Base-by-base conservation (phyloP, 805 yeast species). In the Teunomyces lycoperdinae region DNA sequence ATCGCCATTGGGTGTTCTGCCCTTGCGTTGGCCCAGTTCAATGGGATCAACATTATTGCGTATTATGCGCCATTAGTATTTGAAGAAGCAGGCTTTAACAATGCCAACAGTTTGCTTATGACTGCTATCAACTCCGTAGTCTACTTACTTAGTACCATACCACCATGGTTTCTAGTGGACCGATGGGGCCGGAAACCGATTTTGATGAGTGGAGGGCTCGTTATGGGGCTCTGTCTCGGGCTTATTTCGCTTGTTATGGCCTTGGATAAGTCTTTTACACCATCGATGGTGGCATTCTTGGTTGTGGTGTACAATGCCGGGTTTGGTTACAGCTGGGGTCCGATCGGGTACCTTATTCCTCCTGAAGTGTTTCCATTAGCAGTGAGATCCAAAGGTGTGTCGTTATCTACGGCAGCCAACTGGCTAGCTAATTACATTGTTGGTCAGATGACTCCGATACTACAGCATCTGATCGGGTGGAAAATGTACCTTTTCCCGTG, bases 51-150 rank as follows among this genome's bases (percentile, higher is more conserved):
- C 56, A 71, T 81, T 46, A 77, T 81, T 35, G 73, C 80, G 0
- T 81, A 79, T 57, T 81, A 80, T 53, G 83, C 85, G 0, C 82
- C 83, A 4, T 69, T 78, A 58, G 78, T 80, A 42, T 80, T 77
- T 53, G 74, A 73, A 49, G 62, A 68, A 29, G 78, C 78, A 1
- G 78, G 78, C 8, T 73, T 72, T 58, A 70, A 62, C 50, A 67
- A 72, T 50, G 61, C 73, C 33, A 62, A 67, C 44, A 77, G 77
- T 1, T 58, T 73, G 34, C 53, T 73, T 17, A 71, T 73, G 76
- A 72, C 78, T 3, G 78, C 77, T 8, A 60, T 73, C 45, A 73
- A 73, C 47, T 67, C 70, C 10, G 48, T 71, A 24, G 68, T 73
- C 5, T 73, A 73, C 52, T 61, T 72, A 27, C 52, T 62, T 27